phyloP scores from a whole-genome alignment of 1,139 yeast species.

The Williopsis jadinii region DNA sequence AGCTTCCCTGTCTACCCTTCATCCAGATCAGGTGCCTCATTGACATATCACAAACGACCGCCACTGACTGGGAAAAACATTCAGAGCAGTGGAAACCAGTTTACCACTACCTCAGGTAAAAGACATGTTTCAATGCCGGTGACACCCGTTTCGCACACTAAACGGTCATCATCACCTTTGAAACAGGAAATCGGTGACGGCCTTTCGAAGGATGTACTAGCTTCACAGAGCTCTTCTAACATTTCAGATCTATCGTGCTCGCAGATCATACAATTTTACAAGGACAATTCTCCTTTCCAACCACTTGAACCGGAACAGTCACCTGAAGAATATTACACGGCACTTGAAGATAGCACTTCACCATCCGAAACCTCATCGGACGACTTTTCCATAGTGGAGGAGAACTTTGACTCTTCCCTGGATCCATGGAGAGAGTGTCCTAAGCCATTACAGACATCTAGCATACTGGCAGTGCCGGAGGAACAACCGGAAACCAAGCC shows the following conservation, averaged over 20 bases:
- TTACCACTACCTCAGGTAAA: neutral
- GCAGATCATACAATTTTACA: constrained; percentile 16
- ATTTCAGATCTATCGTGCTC: constrained; percentile 1
- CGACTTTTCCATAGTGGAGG: constrained; percentile 2
- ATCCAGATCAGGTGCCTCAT: too few species aligned
- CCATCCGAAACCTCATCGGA: constrained; percentile 2
- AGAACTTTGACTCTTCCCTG: neutral
- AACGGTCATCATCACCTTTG: too few species aligned
- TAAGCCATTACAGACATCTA: neutral
- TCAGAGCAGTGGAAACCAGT: too few species aligned
- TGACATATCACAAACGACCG: too few species aligned
- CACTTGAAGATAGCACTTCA: neutral
- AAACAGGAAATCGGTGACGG: neutral
- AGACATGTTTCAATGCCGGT: constrained; percentile 14
- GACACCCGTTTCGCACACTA: neutral
- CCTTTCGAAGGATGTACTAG: neutral
- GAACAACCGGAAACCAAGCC: neutral
- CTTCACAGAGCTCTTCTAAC: neutral
- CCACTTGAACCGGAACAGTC: too few species aligned
- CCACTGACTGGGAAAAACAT: too few species aligned
- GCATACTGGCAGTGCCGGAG: neutral
- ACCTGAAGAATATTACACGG: neutral
- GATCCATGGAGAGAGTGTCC: too few species aligned
- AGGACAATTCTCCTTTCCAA: constrained; percentile 7
- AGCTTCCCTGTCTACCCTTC: too few species aligned